A percentile compares a stretch with the other conserved stretches of the same genome.
Evolutionary conservation across 164 flowering plant species (phyloP).

Genomic region (Magnolia changhungtana): DNA sequence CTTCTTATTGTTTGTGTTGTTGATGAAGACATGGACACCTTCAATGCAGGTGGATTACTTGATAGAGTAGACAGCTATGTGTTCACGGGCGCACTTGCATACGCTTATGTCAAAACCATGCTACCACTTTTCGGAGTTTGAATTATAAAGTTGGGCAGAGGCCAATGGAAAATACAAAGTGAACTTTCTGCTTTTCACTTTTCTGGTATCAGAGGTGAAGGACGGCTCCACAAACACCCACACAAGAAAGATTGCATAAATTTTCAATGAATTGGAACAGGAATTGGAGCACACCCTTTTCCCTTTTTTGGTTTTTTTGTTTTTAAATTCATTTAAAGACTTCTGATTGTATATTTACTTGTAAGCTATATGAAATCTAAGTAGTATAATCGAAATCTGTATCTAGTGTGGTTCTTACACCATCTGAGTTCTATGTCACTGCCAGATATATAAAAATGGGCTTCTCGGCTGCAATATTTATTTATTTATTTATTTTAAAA

Average conservation of each 20-base stretch:
- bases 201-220: neutral
- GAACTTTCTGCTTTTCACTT: neutral
- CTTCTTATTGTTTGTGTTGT: neutral
- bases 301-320: too few species aligned
- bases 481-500: too few species aligned
- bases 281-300: neutral
- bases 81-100: conserved; percentile 95
- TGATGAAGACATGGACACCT: neutral
- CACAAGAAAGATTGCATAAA: neutral
- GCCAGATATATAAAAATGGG: too few species aligned
- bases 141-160: conserved; percentile 10
- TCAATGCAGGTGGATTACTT: conserved; percentile 77
- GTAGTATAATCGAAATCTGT: too few species aligned
- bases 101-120: conserved; percentile 73
- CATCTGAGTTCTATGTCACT: too few species aligned
- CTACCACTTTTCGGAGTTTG: conserved; percentile 87
- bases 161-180: neutral
- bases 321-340: too few species aligned
- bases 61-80: conserved; percentile 92
- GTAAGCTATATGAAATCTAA: too few species aligned
- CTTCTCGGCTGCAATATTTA: too few species aligned
- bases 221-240: neutral
- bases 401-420: too few species aligned
- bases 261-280: neutral
- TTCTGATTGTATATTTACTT: too few species aligned